A percentile compares a stretch with the other conserved stretches of the same genome.
phyloP scores from a whole-genome alignment of 768 basidiomycete species.

The Clitopilus passeckerianus region DNA sequence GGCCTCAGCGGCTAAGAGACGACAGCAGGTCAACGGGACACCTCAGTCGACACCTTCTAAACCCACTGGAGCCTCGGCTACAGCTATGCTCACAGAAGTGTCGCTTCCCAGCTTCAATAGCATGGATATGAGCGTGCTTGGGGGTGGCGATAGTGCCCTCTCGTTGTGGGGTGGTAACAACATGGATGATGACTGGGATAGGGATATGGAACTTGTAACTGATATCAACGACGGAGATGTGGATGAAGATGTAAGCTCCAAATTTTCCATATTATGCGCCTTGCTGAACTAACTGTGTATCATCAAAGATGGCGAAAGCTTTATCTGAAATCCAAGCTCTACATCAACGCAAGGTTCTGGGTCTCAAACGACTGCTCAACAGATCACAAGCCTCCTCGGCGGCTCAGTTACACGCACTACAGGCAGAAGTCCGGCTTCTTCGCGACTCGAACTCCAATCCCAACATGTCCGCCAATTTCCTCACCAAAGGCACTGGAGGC shows the following conservation, averaged over 20 bases:
- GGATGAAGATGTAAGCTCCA: conserved; percentile 62
- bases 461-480: conserved; percentile 11
- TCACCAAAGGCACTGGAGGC: conserved; percentile 14
- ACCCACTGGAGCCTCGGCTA: conserved; percentile 1
- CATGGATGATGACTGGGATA: conserved; percentile 34
- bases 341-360: conserved; percentile 55
- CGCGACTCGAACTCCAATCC: conserved; percentile 32
- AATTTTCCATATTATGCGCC: not conserved
- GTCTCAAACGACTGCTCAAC: conserved; percentile 77
- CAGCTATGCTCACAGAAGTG: conserved; percentile 7
- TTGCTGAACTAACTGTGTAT: not conserved
- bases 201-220: conserved; percentile 72
- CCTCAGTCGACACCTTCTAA: conserved; percentile 9
- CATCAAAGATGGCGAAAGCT: conserved; percentile 31
- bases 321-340: conserved; percentile 32
- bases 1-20: not conserved
- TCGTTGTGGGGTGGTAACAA: conserved; percentile 39
- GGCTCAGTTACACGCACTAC: conserved; percentile 80
- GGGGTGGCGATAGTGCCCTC: conserved; percentile 24
- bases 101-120: conserved; percentile 6
- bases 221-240: conserved; percentile 53
- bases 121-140: conserved; percentile 13
- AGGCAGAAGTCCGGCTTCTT: conserved; percentile 72
- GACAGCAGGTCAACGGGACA: not conserved
- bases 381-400: conserved; percentile 75